Conservation (phyloP, 441 rosid species). For the Populus hybrid region DNA sequence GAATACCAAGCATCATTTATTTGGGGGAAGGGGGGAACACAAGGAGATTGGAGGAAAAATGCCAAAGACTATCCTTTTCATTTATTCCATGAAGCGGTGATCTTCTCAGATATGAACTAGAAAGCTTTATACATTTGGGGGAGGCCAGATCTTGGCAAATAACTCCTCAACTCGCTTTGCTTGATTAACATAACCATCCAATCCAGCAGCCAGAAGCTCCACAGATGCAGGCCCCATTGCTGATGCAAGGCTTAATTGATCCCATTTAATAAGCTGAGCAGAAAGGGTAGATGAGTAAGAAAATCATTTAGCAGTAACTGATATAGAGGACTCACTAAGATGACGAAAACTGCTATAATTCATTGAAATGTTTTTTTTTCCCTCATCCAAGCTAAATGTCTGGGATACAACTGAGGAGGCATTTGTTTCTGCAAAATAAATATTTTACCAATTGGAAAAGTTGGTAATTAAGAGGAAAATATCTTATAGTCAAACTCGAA, state of each 20-base stretch:
- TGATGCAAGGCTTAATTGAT: slow-evolving; percentile 74
- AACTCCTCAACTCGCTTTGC: slow-evolving; percentile 71
- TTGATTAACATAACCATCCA: slow-evolving; percentile 72
- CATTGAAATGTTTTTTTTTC: too few relatives aligned
- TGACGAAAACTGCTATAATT: neutral
- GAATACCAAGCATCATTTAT: neutral
- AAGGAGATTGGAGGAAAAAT: neutral
- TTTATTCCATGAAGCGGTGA: slow-evolving; percentile 28
- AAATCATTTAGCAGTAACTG: neutral
- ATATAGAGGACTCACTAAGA: neutral
- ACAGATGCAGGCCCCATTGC: slow-evolving; percentile 93
- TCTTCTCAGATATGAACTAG: slow-evolving; percentile 2
- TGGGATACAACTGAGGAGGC: neutral
- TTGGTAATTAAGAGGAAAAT: neutral
- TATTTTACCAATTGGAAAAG: too few relatives aligned
- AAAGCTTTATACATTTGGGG: slow-evolving; percentile 69
- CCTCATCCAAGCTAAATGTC: neutral
- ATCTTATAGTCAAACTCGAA: neutral
- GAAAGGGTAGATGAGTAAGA: slow-evolving; percentile 9
- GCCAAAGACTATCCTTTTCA: neutral
- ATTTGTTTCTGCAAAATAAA: too few relatives aligned
- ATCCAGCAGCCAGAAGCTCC: slow-evolving; percentile 77
- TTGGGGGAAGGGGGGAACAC: neutral
- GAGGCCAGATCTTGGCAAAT: slow-evolving; percentile 94
- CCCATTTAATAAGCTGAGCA: slow-evolving; percentile 72